Base-by-base conservation (phyloP, 1,284 basidiomycete genomes). In the Anthracocystis setariae region DNA sequence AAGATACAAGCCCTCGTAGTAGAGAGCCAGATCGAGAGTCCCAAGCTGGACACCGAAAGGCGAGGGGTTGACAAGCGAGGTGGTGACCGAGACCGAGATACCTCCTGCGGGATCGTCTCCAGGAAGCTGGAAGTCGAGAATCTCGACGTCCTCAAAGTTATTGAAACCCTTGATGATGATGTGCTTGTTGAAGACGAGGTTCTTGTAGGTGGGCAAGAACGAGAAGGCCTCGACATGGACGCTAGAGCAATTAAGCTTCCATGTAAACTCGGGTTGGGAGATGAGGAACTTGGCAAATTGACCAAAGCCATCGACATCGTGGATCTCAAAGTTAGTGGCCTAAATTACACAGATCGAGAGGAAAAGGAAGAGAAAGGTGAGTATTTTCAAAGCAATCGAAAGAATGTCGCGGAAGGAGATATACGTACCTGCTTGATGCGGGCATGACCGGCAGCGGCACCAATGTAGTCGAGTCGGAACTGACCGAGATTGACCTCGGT, bases 31-130 rank as follows among this genome's bases (percentile, higher is more conserved):
- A 8, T 88, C 83, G n/a, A 90, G 87, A 1, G 88, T 89, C 24
- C 90, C 91, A 29, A 92, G 85, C 79, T 88, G 85, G 52, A 92
- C 85, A 35, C 87, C 85, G 79, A 92, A 92, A 1, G 90, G 89
- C 88, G 90, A 91, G 20, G 87, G 86, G 78, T 92, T 92, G 43
- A 80, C 85, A 44, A 92, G 79, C 50, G 85, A 80, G 0, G 89
- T 91, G 12, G 86, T 84, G 13, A 89, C 87, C 33, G 85, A 77
- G 67, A 90, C 89, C 75, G 90, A 83, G 76, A 92, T 89, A 32
- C 91, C 91, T 43, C 90, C 90, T 0, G 83, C 84, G 2, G 89
- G 88, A 80, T 88, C 87, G 75, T 91, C 90, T 38, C 87, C 87
- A 1, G 91, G 91, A n/a, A 92, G 84, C 77, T 88, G 87, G 73